Conservation (phyloP, 345 rosid genomes). For the Populus ilicifolia region DNA sequence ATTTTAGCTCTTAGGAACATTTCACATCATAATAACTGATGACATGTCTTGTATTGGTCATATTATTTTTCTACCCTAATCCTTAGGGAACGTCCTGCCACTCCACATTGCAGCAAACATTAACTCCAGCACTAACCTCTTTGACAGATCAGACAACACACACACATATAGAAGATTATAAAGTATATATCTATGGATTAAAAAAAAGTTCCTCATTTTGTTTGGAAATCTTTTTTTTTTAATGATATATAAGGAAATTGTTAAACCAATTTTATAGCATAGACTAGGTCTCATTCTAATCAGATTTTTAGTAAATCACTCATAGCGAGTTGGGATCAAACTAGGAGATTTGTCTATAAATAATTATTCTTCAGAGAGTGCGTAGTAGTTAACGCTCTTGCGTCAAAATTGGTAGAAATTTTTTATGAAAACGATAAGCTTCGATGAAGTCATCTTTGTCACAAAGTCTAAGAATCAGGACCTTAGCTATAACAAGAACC, state of each 20-base stretch:
- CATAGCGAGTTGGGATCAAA: too few species aligned
- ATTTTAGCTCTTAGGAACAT: background rate
- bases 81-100: conserved; percentile 9
- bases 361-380: too few species aligned
- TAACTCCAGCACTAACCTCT: conserved; percentile 10
- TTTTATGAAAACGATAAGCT: too few species aligned
- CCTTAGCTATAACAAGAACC: too few species aligned
- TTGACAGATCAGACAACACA: background rate
- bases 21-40: background rate
- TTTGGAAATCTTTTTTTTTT: too few species aligned
- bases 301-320: background rate
- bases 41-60: background rate
- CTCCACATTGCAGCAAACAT: background rate
- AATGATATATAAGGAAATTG: too few species aligned
- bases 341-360: background rate
- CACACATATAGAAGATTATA: background rate
- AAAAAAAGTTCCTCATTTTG: too few species aligned
- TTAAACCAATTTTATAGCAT: too few species aligned
- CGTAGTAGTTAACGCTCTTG: too few species aligned
- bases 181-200: background rate
- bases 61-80: conserved; percentile 13
- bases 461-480: background rate
- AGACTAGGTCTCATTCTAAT: too few species aligned
- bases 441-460: background rate
- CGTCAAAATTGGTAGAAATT: too few species aligned